Percentiles rank a stretch among this genome's conserved stretches.
phyloP scores from a whole-genome alignment of 129 eudicot species.

The Chrysanthemum lavandulifolium region DNA sequence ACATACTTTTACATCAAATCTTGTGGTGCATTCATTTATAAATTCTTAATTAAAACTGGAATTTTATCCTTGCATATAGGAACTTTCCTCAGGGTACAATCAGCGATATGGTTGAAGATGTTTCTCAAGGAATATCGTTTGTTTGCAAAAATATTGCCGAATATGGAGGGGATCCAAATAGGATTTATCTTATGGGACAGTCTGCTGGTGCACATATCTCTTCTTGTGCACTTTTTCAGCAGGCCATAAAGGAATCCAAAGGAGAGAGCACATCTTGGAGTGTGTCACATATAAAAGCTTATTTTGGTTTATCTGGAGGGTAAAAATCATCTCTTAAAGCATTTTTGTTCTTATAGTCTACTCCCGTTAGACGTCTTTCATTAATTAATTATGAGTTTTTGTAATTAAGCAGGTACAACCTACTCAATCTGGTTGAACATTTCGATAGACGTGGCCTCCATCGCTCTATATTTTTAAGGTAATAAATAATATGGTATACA shows the following conservation, averaged over 20 bases:
- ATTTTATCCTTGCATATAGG: conserved; percentile 36
- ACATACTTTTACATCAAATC: background rate
- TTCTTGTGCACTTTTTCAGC: conserved; percentile 82
- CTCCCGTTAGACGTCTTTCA: too few species aligned
- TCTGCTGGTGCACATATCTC: conserved; percentile 97
- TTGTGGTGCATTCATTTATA: background rate
- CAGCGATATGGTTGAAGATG: conserved; percentile 88
- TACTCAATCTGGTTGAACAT: conserved; percentile 79
- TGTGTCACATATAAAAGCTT: conserved; percentile 84
- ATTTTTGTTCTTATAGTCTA: background rate
- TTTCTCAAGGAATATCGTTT: conserved; percentile 82
- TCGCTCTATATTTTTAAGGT: conserved; percentile 92
- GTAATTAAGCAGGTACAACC: conserved; percentile 59
- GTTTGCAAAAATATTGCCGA: conserved; percentile 61
- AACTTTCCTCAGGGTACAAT: conserved; percentile 98
- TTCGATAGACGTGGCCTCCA: conserved; percentile 83
- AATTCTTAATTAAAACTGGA: background rate
- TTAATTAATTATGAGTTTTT: background rate
- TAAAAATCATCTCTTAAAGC: conserved; percentile 28
- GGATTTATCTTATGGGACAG: conserved; percentile 92
- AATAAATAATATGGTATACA: background rate
- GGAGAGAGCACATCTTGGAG: conserved; percentile 75
- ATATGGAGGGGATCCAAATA: conserved; percentile 85
- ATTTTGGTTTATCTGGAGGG: conserved; percentile 99
- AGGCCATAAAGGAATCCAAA: conserved; percentile 72